phyloP scores from a whole-genome alignment of 345 rosid genomes.

The Geranium brycei region DNA sequence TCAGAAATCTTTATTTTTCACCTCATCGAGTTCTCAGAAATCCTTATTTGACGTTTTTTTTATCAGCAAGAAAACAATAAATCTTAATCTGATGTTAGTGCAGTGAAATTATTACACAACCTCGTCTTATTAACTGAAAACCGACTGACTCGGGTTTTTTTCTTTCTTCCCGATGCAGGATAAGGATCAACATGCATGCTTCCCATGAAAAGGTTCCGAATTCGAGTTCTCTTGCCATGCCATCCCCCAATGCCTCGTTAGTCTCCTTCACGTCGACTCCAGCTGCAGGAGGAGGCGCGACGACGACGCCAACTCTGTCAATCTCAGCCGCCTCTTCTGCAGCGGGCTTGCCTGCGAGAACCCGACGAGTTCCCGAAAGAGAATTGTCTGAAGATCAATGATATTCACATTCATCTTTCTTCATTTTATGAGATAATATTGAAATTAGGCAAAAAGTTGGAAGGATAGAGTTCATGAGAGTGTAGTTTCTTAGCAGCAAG shows the following conservation, averaged over 20 bases:
- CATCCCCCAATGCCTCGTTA: constrained; percentile 12
- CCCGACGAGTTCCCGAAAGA: constrained; percentile 6
- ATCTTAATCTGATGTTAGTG: not conserved
- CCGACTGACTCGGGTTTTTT: not conserved
- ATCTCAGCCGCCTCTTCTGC: not conserved
- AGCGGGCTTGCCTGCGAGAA: not conserved
- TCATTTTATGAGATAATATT: too few species aligned
- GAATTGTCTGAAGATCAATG: constrained; percentile 11
- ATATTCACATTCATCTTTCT: not conserved
- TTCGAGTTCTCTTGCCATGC: constrained; percentile 17
- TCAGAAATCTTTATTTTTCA: too few species aligned
- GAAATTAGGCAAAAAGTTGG: not conserved
- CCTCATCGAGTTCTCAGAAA: too few species aligned
- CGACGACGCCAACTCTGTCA: not conserved
- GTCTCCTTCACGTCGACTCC: constrained; percentile 15
- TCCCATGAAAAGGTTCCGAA: constrained; percentile 36
- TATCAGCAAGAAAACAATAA: too few species aligned
- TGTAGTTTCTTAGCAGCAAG: not conserved
- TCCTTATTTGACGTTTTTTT: too few species aligned
- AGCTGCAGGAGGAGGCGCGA: not conserved
- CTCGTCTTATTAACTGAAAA: too few species aligned
- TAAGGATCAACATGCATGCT: constrained; percentile 70
- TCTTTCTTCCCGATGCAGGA: constrained; percentile 51
- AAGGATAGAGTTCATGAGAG: not conserved
- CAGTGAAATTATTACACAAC: too few species aligned